Conservation (phyloP, 225 moss, liverwort and hornwort genomes). For the Pleurozium schreberi region DNA sequence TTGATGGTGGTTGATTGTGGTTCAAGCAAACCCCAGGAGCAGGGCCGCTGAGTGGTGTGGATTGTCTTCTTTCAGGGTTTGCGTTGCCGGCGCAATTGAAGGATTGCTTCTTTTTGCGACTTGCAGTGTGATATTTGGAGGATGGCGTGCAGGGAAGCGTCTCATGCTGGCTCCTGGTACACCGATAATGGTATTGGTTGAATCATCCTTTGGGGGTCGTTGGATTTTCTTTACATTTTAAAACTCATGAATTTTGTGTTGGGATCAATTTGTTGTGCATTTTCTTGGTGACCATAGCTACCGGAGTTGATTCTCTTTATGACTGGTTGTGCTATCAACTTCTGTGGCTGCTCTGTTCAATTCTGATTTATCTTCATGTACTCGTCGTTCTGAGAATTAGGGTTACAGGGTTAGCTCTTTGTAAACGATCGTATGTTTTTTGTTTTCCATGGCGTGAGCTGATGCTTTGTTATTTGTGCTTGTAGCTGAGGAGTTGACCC, state of each 20-base stretch:
- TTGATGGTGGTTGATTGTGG: not conserved
- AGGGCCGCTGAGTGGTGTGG: not conserved
- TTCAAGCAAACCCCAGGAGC: not conserved
- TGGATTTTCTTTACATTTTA: not conserved
- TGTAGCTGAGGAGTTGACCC: constrained; percentile 56
- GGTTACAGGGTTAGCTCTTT: not conserved
- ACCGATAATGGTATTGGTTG: constrained; percentile 54
- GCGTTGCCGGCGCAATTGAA: not conserved
- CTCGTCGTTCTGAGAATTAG: not conserved
- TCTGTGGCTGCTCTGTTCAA: not conserved
- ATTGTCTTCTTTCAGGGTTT: not conserved
- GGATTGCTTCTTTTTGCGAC: not conserved
- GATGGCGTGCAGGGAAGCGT: constrained; percentile 76
- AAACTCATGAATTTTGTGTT: too few species aligned
- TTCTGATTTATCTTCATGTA: not conserved
- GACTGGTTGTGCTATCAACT: not conserved
- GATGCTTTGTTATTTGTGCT: not conserved
- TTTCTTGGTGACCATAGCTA: not conserved
- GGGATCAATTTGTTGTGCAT: not conserved
- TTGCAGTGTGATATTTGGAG: not conserved
- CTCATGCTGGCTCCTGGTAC: constrained; percentile 93
- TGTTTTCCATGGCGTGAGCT: not conserved
- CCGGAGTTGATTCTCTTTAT: not conserved
- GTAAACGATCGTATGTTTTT: not conserved
- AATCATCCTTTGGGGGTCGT: not conserved